Percentiles rank a stretch among this genome's conserved stretches.
These are phyloP conservation scores for Phytophthora podocarpi DNA, from an alignment of 352 stramenopile genomes.

Conservation along the genomic window DNA sequence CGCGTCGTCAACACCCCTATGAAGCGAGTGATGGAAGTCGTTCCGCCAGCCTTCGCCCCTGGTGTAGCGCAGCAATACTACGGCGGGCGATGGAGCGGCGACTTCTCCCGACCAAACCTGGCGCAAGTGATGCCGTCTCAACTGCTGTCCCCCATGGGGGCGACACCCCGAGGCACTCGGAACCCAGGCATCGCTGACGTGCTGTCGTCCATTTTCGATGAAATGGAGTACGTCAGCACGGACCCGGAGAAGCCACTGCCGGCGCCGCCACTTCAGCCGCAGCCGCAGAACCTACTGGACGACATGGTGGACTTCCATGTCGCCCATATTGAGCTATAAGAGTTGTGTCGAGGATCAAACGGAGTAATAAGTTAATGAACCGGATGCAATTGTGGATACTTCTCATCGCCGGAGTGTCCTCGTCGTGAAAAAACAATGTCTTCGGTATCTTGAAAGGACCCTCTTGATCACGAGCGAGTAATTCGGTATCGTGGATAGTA, in stretches of 20 bases:
- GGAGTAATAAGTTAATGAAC: conserved; percentile 25
- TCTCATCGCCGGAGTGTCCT: neutral
- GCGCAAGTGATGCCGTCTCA: conserved; percentile 28
- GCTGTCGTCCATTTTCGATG: conserved; percentile 46
- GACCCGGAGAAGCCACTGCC: conserved; percentile 25
- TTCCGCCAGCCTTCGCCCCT: conserved; percentile 22
- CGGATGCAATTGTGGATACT: conserved; percentile 18
- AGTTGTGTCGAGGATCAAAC: conserved; percentile 4
- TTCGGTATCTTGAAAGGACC: neutral
- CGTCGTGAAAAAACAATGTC: conserved; percentile 1
- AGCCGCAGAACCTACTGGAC: conserved; percentile 40
- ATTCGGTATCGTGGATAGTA: conserved; percentile 3
- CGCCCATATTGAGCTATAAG: conserved; percentile 35
- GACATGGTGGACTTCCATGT: conserved; percentile 57
- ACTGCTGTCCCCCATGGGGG: conserved; percentile 11
- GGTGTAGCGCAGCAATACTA: conserved; percentile 35
- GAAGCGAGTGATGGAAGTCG: conserved; percentile 21
- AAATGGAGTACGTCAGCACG: conserved; percentile 28
- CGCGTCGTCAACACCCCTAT: conserved; percentile 9
- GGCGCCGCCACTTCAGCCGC: conserved; percentile 20
- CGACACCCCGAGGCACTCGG: conserved; percentile 15
- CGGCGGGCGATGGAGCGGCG: conserved; percentile 12
- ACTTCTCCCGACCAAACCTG: conserved; percentile 9
- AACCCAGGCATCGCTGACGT: conserved; percentile 31
- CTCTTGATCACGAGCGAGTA: neutral